Evolutionary conservation across 441 rosid genomes (phyloP), one percentile per base, ranked within the genome.

Genomic region (Iberis amara): DNA sequence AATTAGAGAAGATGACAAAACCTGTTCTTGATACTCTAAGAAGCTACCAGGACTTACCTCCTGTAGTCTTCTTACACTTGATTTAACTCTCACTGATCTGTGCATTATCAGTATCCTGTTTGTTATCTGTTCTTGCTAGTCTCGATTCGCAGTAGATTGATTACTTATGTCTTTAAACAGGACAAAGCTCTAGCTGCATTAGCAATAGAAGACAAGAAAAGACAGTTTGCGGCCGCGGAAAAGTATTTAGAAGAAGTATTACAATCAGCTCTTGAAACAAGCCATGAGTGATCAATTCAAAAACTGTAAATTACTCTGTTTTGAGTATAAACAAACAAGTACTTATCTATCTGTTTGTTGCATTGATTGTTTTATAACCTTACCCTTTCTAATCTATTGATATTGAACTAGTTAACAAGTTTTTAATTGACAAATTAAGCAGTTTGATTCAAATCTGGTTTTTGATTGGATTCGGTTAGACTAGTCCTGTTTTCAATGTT

Each of bases 21-120:
- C 98, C 95, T 21, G 86, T 92, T 41, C 62, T 82, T 38, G 96
- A 88, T 66, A 86, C 94, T 41, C 61, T 88, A 63, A 79, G 95
- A 70, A 88, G 95, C 76, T 91, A 91, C 77, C 95, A 91, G 65
- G 98, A 91, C 71, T 74, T 91, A 61, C 96, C 95, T 14, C 96
- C 96, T 68, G 96, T 91, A 82, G 69, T 47, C 47, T 35, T 36
- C 46, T 37, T 32, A 39, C 51, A 33, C 4, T 46, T 31, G 6
- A 15, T 23, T 15, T 6, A 56, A 27, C 40, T 27, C 52, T 40
- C 8, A 33, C 31, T 10, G 55, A 58, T 57, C 24, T 11, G 27
- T n/a, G n/a, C 46, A 24, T 13, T 35, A 30, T 37, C 59, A 30
- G 0, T 45, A 24, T 53, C 30, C 13, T 40, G 7, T 46, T 46